Percentiles rank a stretch among this genome's conserved stretches.
Evolutionary conservation across 2,329 filamentous ascomycete species (phyloP).

Genomic region (Alternaria sp.): DNA sequence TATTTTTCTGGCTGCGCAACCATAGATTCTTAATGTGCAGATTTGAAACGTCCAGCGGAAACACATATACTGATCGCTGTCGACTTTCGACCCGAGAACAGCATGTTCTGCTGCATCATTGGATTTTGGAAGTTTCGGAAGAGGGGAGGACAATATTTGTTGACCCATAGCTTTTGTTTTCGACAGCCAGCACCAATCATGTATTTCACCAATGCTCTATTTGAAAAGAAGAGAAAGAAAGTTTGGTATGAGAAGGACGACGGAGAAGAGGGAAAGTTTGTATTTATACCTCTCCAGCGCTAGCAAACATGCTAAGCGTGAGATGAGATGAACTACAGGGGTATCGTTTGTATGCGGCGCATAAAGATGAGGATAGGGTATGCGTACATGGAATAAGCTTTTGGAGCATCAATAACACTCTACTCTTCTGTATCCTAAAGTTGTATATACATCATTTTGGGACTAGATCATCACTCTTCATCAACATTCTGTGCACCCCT

Average conservation of each 20-base stretch:
- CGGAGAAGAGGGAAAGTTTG: not conserved
- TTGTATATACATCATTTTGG: too few species aligned
- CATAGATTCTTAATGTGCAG: not conserved
- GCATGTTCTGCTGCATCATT: too few species aligned
- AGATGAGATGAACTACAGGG: not conserved
- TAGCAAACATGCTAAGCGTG: not conserved
- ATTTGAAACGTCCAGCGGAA: not conserved
- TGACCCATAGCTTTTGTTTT: not conserved
- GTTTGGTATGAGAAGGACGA: not conserved
- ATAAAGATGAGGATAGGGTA: not conserved
- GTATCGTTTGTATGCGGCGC: not conserved
- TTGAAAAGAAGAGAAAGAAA: not conserved
- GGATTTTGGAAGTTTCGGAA: not conserved
- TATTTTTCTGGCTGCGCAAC: not conserved
- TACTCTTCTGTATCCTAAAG: not conserved
- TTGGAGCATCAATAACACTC: not conserved
- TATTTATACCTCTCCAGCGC: not conserved
- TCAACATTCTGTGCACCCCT: not conserved
- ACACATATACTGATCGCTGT: not conserved
- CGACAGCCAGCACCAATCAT: not conserved
- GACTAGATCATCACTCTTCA: not conserved
- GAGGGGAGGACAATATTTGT: too few species aligned
- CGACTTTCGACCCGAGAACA: too few species aligned
- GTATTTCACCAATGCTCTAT: too few species aligned
- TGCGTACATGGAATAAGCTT: fast-evolving